Conservation (phyloP, 306 rosid genomes). For the Sechiopsis laciniata region DNA sequence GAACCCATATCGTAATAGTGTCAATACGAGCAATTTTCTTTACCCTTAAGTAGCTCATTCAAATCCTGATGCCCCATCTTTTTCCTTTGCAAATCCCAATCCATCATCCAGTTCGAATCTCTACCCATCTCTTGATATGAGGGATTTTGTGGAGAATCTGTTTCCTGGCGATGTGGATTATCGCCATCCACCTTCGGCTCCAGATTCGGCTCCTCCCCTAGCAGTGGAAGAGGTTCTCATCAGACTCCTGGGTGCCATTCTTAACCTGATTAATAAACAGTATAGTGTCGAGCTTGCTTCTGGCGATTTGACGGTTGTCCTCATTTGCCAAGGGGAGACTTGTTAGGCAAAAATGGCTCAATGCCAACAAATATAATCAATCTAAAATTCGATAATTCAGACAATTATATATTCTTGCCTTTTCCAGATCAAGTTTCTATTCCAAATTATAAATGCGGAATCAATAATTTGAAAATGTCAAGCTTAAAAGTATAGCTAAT, state of each 20-base stretch:
- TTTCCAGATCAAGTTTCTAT: too few relatives aligned
- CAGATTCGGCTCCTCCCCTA: conserved; percentile 53
- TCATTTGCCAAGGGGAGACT: conserved; percentile 54
- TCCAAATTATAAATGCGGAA: too few relatives aligned
- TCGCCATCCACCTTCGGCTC: conserved; percentile 31
- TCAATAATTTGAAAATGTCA: too few relatives aligned
- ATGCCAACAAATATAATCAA: too few relatives aligned
- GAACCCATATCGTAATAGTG: conserved; percentile 22
- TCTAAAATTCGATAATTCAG: too few relatives aligned
- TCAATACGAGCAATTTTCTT: conserved; percentile 16
- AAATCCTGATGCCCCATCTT: conserved; percentile 29
- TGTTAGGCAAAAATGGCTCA: too few relatives aligned
- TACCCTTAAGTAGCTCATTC: conserved; percentile 40
- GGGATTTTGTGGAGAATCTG: conserved; percentile 44
- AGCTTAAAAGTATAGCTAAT: too few relatives aligned
- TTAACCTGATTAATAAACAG: conserved; percentile 60
- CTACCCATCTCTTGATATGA: conserved; percentile 50
- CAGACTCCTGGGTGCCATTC: conserved; percentile 69
- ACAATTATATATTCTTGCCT: too few relatives aligned
- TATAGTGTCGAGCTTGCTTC: conserved; percentile 83
- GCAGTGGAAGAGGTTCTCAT: conserved; percentile 49
- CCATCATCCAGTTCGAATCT: conserved; percentile 36
- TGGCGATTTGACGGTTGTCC: conserved; percentile 55
- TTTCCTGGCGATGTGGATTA: conserved; percentile 30
- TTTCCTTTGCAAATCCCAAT: conserved; percentile 18